Evolutionary conservation across 2,329 filamentous ascomycete species (phyloP).

Genomic region (Scedosporium aurantiacum): DNA sequence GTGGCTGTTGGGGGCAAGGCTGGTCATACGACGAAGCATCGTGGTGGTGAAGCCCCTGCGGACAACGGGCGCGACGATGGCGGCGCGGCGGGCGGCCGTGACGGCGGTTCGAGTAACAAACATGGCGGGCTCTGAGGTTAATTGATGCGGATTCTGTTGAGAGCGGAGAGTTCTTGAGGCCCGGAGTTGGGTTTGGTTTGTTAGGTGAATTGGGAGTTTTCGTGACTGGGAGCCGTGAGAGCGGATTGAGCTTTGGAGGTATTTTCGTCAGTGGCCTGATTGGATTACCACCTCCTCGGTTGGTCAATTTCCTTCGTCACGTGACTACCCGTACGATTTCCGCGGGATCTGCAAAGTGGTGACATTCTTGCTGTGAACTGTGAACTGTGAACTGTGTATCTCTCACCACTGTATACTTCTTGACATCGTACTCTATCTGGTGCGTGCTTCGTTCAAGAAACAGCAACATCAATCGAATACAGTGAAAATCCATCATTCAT

Average conservation of each 20-base stretch:
- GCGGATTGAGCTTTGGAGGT: conserved; percentile 32
- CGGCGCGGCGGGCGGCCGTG: conserved; percentile 42
- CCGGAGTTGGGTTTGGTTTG: conserved; percentile 13
- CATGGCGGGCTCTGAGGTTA: conserved; percentile 28
- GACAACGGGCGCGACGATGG: conserved; percentile 34
- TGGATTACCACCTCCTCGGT: conserved; percentile 6
- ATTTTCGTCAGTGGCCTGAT: conserved; percentile 18
- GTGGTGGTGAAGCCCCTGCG: conserved; percentile 51
- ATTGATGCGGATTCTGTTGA: conserved; percentile 13
- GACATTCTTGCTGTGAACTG: no score
- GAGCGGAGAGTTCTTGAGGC: conserved; percentile 7
- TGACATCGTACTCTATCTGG: no score
- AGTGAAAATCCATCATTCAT: no score
- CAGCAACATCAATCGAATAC: no score
- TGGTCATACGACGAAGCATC: conserved; percentile 45
- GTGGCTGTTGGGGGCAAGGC: conserved; percentile 12
- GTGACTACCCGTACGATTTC: background rate
- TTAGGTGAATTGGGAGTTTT: conserved; percentile 16
- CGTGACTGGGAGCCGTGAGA: conserved; percentile 36
- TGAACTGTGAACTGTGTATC: no score
- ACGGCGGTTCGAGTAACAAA: conserved; percentile 54
- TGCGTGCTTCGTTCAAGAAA: no score
- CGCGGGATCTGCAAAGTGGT: background rate
- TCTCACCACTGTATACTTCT: no score
- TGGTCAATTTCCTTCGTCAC: background rate